A percentile compares a stretch with the other conserved stretches of the same genome.
Evolutionary conservation across 768 basidiomycete species (phyloP).

Genomic region (Tricholoma terreum): DNA sequence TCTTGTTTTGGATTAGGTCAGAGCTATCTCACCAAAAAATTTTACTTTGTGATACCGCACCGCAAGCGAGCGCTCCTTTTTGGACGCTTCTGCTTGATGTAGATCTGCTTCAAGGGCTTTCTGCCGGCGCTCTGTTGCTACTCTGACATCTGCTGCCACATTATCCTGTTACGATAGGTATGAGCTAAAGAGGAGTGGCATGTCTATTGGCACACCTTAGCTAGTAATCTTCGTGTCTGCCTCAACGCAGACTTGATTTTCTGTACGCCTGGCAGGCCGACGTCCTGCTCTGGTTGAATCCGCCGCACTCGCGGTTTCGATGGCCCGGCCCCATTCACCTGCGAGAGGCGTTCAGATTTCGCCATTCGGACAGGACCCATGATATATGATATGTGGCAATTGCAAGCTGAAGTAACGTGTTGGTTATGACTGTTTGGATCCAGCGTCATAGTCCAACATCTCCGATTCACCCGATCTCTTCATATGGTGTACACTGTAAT

Average conservation of each 20-base stretch:
- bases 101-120: conserved; percentile 76
- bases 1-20: neutral
- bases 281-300: conserved; percentile 24
- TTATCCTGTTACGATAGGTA: conserved; percentile 50
- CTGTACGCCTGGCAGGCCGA: conserved; percentile 62
- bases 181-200: neutral
- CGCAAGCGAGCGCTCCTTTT: conserved; percentile 72
- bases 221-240: conserved; percentile 78
- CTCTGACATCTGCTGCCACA: conserved; percentile 79
- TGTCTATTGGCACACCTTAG: conserved; percentile 52
- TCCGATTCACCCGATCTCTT: neutral
- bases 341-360: conserved; percentile 10
- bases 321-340: conserved; percentile 13
- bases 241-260: conserved; percentile 84
- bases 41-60: conserved; percentile 85
- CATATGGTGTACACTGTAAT: conserved; percentile 9
- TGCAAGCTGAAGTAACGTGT: neutral
- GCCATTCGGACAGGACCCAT: conserved; percentile 20
- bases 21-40: conserved; percentile 76
- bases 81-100: conserved; percentile 53
- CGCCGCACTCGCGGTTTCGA: conserved; percentile 24
- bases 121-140: conserved; percentile 76
- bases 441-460: too few relatives aligned
- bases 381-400: conserved; percentile 10
- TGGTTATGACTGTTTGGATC: neutral